A percentile compares a stretch with the other conserved stretches of the same genome.
Conservation (phyloP, 208 protist genomes). For the Porcisia hertigi region DNA sequence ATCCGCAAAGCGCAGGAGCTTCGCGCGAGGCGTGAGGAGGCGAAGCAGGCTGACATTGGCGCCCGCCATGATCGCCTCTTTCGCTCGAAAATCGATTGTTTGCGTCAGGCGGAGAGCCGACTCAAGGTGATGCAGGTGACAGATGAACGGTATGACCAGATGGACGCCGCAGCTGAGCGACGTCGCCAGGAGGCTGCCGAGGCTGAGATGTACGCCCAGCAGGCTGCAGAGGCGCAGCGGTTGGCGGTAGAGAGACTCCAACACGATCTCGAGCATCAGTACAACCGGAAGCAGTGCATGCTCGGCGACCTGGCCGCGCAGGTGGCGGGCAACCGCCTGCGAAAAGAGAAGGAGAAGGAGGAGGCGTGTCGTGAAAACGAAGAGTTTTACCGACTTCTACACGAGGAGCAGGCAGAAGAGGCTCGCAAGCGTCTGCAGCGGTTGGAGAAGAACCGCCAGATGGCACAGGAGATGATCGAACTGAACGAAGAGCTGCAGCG, state of each 20-base stretch:
- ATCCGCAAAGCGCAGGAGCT: slow-evolving; percentile 77
- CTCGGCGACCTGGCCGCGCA: slow-evolving; percentile 68
- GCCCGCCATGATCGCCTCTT: slow-evolving; percentile 74
- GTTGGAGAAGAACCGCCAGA: slow-evolving; percentile 29
- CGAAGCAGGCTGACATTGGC: slow-evolving; percentile 51
- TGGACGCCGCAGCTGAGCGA: slow-evolving; percentile 48
- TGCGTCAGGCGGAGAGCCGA: slow-evolving; percentile 84
- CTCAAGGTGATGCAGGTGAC: slow-evolving; percentile 87
- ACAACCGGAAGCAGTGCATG: slow-evolving; percentile 44
- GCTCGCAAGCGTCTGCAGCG: slow-evolving; percentile 41
- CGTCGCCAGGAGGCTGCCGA: slow-evolving; percentile 45
- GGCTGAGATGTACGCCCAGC: slow-evolving; percentile 73
- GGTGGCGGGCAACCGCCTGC: slow-evolving; percentile 67
- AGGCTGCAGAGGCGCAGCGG: slow-evolving; percentile 68
- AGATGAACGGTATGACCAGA: slow-evolving; percentile 71
- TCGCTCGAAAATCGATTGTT: slow-evolving; percentile 74
- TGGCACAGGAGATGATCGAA: slow-evolving; percentile 71
- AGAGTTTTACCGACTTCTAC: slow-evolving; percentile 70
- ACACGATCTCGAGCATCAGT: slow-evolving; percentile 59
- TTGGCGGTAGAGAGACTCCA: slow-evolving; percentile 60
- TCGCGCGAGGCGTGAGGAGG: slow-evolving; percentile 55
- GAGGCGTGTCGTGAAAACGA: slow-evolving; percentile 49
- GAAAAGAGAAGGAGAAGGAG: slow-evolving; percentile 36
- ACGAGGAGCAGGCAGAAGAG: slow-evolving; percentile 66
- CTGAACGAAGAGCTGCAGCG: slow-evolving; percentile 71